Conservation (phyloP, 1,139 yeast genomes). For the Lodderomyces orthopsilosis region DNA sequence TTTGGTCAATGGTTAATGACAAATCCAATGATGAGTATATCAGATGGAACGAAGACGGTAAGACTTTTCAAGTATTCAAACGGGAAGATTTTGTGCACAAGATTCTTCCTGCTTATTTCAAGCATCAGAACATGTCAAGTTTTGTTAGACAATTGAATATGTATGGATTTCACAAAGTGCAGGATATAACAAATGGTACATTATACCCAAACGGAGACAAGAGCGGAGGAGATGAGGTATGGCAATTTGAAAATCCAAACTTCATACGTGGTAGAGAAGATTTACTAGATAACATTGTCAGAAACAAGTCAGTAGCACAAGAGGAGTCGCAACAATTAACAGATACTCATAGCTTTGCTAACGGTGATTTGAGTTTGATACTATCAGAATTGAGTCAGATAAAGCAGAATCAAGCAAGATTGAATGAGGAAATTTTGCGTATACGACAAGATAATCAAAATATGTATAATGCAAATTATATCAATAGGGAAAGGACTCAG, state of each 20-base stretch:
- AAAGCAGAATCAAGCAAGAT: constrained; percentile 73
- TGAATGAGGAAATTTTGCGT: constrained; percentile 79
- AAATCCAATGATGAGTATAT: constrained; percentile 64
- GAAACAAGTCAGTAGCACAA: constrained; percentile 39
- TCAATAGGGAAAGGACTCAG: constrained; percentile 80
- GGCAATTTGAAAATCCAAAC: constrained; percentile 84
- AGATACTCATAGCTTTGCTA: constrained; percentile 3
- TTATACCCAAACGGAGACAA: constrained; percentile 53
- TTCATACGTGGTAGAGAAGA: constrained; percentile 71
- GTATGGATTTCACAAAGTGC: constrained; percentile 98
- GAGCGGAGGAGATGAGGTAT: constrained; percentile 38
- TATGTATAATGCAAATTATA: constrained; percentile 84
- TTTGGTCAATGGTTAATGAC: constrained; percentile 96
- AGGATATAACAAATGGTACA: constrained; percentile 68
- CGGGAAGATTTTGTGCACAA: constrained; percentile 83
- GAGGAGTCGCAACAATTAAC: constrained; percentile 29
- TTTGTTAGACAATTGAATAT: constrained; percentile 94
- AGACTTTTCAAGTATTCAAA: constrained; percentile 77
- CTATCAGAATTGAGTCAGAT: constrained; percentile 73
- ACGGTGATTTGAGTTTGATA: constrained; percentile 40
- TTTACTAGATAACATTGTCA: constrained; percentile 67
- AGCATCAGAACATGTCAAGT: constrained; percentile 90
- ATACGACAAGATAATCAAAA: constrained; percentile 85
- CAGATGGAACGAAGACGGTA: constrained; percentile 83
- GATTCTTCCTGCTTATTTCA: constrained; percentile 85